Evolutionary conservation across 805 yeast genomes (phyloP), one percentile per base, ranked within the genome.

Genomic region (Yarrowia deformans): DNA sequence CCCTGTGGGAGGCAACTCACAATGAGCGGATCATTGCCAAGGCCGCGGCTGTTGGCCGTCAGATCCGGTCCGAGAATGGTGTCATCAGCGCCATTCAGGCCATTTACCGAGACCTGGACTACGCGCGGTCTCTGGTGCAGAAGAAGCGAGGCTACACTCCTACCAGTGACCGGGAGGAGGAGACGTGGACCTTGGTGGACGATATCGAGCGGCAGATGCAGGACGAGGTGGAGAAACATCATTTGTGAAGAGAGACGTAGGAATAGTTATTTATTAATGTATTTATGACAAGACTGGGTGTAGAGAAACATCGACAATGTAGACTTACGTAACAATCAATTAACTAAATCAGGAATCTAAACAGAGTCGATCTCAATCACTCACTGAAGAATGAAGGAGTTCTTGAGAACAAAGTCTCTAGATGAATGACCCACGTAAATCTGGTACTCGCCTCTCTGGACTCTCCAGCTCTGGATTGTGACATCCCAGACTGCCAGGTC

Each of bases 71-170:
- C n/a, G 98, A 94, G 75, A 81, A 89, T 74, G 98, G 98, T 1
- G 97, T 93, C 8, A 79, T 79, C 34, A 82, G 81, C 18, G 98
- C 98, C 0, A 86, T 94, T 50, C 87, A 87, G 68, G 80, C 86
- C 9, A 90, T 94, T n/a, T 94, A 93, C 77, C 82, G 86, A 1
- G 91, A 91, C 74, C 76, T 92, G 76, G 93, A 88, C 64, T 93
- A 93, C 77, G 90, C 97, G 1, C 81, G 84, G 70, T 85, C 87
- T 32, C 69, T 81, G 40, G 79, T 74, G 46, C 68, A 63, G 56
- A 63, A 63, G 68, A 63, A 63, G 68, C 35, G 56, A 40, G 68
- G 68, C 10, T 63, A 63, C 56, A 48, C 55, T 12, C 68, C 68
- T 19, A 29, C 56, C n/a, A n/a, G 34, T 6, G 56, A 63, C 23